These are phyloP conservation scores for Solanum habrochaites DNA, from an alignment of 257 asterid species.

Conservation along the genomic window DNA sequence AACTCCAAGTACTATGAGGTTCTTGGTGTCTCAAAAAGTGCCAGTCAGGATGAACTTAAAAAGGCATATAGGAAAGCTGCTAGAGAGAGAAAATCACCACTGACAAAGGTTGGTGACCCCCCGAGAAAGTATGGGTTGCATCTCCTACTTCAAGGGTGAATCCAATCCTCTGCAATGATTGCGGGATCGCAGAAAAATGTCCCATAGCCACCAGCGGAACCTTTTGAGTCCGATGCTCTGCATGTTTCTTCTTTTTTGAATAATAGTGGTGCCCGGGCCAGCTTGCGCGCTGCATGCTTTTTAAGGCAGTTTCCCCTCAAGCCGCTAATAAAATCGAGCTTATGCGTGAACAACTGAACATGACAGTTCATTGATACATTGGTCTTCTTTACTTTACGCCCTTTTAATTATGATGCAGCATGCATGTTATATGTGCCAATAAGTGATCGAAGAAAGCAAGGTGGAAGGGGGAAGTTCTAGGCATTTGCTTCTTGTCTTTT, in stretches of 20 bases:
- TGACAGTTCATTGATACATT: background rate
- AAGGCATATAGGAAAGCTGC: slow-evolving; percentile 48
- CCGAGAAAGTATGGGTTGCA: slow-evolving; percentile 30
- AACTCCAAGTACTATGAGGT: slow-evolving; percentile 35
- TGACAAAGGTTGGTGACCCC: slow-evolving; percentile 53
- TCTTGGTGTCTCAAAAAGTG: slow-evolving; percentile 36
- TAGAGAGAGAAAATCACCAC: slow-evolving; percentile 45
- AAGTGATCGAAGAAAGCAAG: background rate
- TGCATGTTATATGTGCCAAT: background rate
- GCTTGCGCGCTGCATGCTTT: background rate
- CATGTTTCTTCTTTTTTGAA: background rate
- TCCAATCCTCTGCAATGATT: background rate
- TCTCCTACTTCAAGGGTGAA: background rate
- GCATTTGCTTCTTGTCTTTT: background rate
- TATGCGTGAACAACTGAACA: background rate
- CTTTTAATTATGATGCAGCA: background rate
- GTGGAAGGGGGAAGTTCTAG: background rate
- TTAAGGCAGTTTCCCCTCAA: background rate
- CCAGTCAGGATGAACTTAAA: slow-evolving; percentile 38
- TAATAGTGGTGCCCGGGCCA: background rate
- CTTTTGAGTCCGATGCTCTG: background rate
- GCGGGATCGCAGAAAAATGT: too few relatives aligned
- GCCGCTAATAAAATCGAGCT: background rate
- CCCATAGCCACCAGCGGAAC: background rate
- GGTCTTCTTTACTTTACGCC: background rate